phyloP scores from a whole-genome alignment of 2,329 filamentous ascomycete species.

The Alternaria viburni region DNA sequence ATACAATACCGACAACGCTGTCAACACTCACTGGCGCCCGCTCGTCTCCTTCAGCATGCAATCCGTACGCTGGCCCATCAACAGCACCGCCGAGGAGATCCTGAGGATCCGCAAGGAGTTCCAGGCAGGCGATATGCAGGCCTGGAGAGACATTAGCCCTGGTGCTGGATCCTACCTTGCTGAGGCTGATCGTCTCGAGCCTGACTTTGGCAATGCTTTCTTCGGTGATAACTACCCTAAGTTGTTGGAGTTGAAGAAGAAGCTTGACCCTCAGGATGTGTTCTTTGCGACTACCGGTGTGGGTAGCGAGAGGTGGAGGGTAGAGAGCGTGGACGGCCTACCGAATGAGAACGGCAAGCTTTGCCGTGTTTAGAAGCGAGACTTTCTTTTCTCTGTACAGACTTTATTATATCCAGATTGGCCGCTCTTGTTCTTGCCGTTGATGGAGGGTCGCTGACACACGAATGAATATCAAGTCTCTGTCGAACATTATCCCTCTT shows the following conservation, averaged over 20 bases:
- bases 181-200: conserved; percentile 42
- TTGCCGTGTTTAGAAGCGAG: conserved; percentile 29
- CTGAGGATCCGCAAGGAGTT: conserved; percentile 35
- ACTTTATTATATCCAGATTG: too few species aligned
- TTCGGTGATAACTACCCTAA: conserved; percentile 42
- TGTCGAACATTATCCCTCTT: neutral
- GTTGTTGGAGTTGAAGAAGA: conserved; percentile 37
- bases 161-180: conserved; percentile 39
- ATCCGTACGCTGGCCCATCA: conserved; percentile 42
- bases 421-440: too few species aligned
- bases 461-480: neutral
- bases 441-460: neutral
- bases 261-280: conserved; percentile 44
- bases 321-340: conserved; percentile 42
- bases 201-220: conserved; percentile 41
- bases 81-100: conserved; percentile 35
- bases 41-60: conserved; percentile 37
- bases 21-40: conserved; percentile 39
- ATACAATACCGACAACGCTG: conserved; percentile 37
- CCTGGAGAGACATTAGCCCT: conserved; percentile 43
- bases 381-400: neutral
- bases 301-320: conserved; percentile 44
- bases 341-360: conserved; percentile 47
- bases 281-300: conserved; percentile 44
- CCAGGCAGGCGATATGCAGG: conserved; percentile 34